These are phyloP conservation scores for Penicillium subrubescens DNA, from an alignment of 495 filamentous ascomycete genomes.

Conservation along the genomic window DNA sequence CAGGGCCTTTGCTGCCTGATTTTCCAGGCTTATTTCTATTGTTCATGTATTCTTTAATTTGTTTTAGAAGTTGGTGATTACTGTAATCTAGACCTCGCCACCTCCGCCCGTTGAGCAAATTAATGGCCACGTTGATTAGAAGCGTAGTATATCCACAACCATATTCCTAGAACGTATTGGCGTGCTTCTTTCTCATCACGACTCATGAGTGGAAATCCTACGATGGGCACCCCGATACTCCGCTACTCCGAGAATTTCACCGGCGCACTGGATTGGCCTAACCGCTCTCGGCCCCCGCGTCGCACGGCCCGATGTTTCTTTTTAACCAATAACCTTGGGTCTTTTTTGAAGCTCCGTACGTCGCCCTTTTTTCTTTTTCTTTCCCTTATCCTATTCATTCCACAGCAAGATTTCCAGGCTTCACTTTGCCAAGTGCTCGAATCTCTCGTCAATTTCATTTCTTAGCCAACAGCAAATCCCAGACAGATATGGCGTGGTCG, in stretches of 20 bases:
- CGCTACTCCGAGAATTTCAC: neutral
- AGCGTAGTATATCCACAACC: neutral
- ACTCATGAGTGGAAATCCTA: neutral
- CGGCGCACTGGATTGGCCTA: neutral
- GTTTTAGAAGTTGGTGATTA: neutral
- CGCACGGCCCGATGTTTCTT: neutral
- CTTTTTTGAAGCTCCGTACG: neutral
- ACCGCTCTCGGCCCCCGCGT: neutral
- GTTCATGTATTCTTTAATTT: neutral
- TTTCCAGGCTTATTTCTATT: neutral
- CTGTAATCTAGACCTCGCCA: neutral
- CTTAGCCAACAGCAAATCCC: neutral
- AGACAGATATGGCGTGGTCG: neutral
- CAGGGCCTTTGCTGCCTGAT: neutral
- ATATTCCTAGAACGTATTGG: neutral
- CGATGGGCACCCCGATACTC: neutral
- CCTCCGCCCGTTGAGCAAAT: neutral
- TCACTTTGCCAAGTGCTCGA: neutral
- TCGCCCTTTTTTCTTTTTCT: neutral
- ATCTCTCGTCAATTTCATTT: neutral
- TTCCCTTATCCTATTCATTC: neutral
- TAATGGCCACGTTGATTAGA: neutral
- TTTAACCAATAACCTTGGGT: too few species aligned
- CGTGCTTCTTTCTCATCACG: neutral
- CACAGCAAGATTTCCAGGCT: neutral